A percentile compares a stretch with the other conserved stretches of the same genome.
Conservation (phyloP, 2,329 filamentous ascomycete genomes). For the Pezicula neosporulosa region DNA sequence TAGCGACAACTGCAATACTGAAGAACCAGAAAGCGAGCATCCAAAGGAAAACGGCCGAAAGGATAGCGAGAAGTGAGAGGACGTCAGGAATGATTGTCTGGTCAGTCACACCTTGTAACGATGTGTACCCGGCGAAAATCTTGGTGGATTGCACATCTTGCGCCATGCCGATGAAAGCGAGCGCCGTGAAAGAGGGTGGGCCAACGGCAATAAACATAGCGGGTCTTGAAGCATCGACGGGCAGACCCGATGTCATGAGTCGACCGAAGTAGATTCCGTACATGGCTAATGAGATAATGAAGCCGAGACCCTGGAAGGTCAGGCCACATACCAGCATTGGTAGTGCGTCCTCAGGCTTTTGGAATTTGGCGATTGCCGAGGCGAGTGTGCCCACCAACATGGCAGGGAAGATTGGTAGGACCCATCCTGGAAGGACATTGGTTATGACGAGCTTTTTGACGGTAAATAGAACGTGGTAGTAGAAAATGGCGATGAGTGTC, state of each 20-base stretch:
- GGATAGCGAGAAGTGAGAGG: constrained; percentile 31
- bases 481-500: constrained; percentile 56
- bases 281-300: constrained; percentile 66
- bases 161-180: constrained; percentile 66
- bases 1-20: constrained; percentile 33
- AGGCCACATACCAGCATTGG: constrained; percentile 63
- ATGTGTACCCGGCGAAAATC: constrained; percentile 20
- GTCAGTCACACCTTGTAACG: constrained; percentile 42
- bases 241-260: constrained; percentile 56
- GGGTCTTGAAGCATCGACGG: constrained; percentile 59
- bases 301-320: constrained; percentile 66
- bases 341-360: constrained; percentile 52
- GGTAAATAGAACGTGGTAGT: constrained; percentile 66
- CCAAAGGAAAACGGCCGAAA: constrained; percentile 57
- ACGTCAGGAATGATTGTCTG: constrained; percentile 29
- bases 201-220: constrained; percentile 74
- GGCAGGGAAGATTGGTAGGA: constrained; percentile 69
- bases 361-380: constrained; percentile 58
- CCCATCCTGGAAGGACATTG: constrained; percentile 72
- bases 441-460: constrained; percentile 48
- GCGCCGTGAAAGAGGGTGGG: constrained; percentile 65
- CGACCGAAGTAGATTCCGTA: constrained; percentile 69
- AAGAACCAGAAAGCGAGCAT: constrained; percentile 55
- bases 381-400: constrained; percentile 72
- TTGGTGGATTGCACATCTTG: constrained; percentile 13